phyloP scores from a whole-genome alignment of 371 early-diverging fungal genomes.

The Sporodiniella umbellata region DNA sequence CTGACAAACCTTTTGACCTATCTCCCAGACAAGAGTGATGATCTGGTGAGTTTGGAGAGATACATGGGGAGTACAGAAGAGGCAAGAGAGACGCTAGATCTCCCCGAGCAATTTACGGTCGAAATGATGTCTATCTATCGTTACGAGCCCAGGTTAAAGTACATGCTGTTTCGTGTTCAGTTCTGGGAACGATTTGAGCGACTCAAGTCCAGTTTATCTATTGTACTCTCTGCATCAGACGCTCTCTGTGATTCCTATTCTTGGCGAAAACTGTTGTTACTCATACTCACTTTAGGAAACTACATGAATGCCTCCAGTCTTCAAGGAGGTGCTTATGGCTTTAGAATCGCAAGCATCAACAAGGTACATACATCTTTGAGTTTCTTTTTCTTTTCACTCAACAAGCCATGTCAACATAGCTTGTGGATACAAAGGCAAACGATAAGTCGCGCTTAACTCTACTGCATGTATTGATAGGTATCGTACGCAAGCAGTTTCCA shows the following conservation, averaged over 20 bases:
- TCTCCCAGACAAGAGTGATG: constrained; percentile 44
- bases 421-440: constrained; percentile 53
- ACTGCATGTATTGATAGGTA: constrained; percentile 42
- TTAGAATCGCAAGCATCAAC: constrained; percentile 41
- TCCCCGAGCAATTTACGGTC: constrained; percentile 53
- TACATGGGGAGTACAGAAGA: constrained; percentile 37
- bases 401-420: too few species aligned
- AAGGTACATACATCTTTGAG: constrained; percentile 29
- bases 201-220: constrained; percentile 28
- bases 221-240: constrained; percentile 41
- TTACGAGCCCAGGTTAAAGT: constrained; percentile 43
- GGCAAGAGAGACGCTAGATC: constrained; percentile 42
- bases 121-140: constrained; percentile 53
- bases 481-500: constrained; percentile 50
- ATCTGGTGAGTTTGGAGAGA: constrained; percentile 39
- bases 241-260: constrained; percentile 34
- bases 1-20: constrained; percentile 40
- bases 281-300: constrained; percentile 52
- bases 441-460: constrained; percentile 36
- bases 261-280: constrained; percentile 39
- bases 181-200: constrained; percentile 51
- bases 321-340: constrained; percentile 56
- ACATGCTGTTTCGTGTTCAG: constrained; percentile 41
- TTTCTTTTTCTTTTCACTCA: neutral
- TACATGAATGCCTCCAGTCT: constrained; percentile 54